These are phyloP conservation scores for Rosa multiflora DNA, from an alignment of 306 rosid genomes.

Conservation along the genomic window DNA sequence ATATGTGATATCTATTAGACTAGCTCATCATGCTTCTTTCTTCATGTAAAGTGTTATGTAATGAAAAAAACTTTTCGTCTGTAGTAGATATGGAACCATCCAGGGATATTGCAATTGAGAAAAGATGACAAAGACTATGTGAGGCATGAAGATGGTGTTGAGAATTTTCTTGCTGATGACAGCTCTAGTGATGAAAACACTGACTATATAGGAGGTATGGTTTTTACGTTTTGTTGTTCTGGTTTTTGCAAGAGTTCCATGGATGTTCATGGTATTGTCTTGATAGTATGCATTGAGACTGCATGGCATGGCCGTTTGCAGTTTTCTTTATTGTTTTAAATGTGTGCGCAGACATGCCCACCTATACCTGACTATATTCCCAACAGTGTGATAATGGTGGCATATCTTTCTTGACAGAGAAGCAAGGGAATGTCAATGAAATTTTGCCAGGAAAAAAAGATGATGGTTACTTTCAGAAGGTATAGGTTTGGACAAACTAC, in stretches of 20 bases:
- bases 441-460: slow-evolving; percentile 52
- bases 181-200: slow-evolving; percentile 92
- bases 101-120: slow-evolving; percentile 92
- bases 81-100: slow-evolving; percentile 97
- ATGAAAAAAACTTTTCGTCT: slow-evolving; percentile 26
- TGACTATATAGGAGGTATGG: slow-evolving; percentile 74
- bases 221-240: slow-evolving; percentile 3
- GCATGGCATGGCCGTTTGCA: background rate
- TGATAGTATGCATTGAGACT: background rate
- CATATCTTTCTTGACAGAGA: slow-evolving; percentile 53
- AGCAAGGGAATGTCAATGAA: slow-evolving; percentile 48
- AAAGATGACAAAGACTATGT: slow-evolving; percentile 70
- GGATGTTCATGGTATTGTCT: background rate
- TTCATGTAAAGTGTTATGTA: slow-evolving; percentile 19
- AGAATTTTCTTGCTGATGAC: slow-evolving; percentile 87
- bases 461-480: slow-evolving; percentile 66
- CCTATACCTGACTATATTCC: background rate
- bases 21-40: slow-evolving; percentile 23
- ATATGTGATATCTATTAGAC: slow-evolving; percentile 1
- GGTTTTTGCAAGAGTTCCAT: slow-evolving; percentile 15
- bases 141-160: slow-evolving; percentile 75
- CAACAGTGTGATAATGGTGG: background rate
- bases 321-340: background rate
- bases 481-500: slow-evolving; percentile 30
- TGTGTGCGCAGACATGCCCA: background rate